Conservation (phyloP, 2,329 filamentous ascomycete genomes). For the Xylariales sp. region DNA sequence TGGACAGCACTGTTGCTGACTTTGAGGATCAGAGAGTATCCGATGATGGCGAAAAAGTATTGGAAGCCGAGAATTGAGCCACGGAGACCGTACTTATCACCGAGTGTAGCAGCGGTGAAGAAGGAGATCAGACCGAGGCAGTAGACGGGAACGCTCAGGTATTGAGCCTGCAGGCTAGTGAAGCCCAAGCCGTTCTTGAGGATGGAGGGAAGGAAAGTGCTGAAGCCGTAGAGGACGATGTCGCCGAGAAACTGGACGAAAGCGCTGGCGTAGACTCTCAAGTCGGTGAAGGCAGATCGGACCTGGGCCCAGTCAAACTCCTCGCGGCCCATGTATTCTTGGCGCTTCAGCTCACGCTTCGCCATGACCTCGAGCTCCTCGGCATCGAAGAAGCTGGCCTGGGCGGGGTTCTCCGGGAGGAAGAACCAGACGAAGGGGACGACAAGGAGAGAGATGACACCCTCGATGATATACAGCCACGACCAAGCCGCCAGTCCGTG, state of each 20-base stretch:
- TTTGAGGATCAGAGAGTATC: constrained; percentile 58
- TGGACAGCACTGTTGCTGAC: constrained; percentile 48
- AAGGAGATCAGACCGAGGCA: constrained; percentile 58
- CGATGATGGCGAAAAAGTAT: constrained; percentile 48
- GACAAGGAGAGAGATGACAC: constrained; percentile 50
- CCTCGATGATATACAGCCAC: constrained; percentile 60
- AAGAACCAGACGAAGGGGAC: constrained; percentile 51
- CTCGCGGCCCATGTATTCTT: constrained; percentile 12
- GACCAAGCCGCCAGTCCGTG: constrained; percentile 58
- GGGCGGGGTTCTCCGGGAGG: constrained; percentile 55
- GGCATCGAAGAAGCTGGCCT: constrained; percentile 50
- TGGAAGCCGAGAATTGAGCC: constrained; percentile 53
- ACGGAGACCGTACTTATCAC: constrained; percentile 51
- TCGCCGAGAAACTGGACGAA: constrained; percentile 57
- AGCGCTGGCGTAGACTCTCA: constrained; percentile 60
- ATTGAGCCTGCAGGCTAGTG: constrained; percentile 54
- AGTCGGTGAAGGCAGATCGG: constrained; percentile 52
- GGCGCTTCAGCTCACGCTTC: constrained; percentile 42
- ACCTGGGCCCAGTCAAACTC: constrained; percentile 45
- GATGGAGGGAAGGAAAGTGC: constrained; percentile 65
- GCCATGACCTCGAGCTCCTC: constrained; percentile 37
- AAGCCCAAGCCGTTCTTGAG: constrained; percentile 50
- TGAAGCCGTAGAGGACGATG: constrained; percentile 64
- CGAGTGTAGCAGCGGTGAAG: constrained; percentile 50
- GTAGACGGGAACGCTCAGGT: constrained; percentile 66